These are phyloP conservation scores for Calocybe gangraenosa DNA, from an alignment of 768 basidiomycete genomes.

Conservation along the genomic window DNA sequence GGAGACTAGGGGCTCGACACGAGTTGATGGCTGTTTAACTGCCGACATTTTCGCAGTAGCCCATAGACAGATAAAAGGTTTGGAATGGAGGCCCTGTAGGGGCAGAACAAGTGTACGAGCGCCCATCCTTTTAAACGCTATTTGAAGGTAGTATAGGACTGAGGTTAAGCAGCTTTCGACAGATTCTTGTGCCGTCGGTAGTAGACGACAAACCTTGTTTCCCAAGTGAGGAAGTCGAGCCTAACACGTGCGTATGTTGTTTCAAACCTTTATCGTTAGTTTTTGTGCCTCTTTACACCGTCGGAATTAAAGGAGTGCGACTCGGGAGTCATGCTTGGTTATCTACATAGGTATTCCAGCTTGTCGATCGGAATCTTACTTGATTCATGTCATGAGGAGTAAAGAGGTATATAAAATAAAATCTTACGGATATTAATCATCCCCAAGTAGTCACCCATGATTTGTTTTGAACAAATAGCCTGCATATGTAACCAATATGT, in stretches of 20 bases:
- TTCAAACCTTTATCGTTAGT: too few relatives aligned
- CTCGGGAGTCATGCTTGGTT: not conserved
- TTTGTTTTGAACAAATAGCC: conserved; percentile 35
- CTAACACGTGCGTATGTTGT: too few relatives aligned
- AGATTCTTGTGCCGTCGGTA: too few relatives aligned
- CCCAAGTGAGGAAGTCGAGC: too few relatives aligned
- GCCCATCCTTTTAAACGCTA: too few relatives aligned
- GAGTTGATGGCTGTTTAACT: not conserved
- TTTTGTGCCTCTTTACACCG: not conserved
- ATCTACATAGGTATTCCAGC: not conserved
- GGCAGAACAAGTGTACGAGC: too few relatives aligned
- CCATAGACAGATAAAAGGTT: not conserved
- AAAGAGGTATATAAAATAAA: conserved; percentile 16
- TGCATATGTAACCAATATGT: conserved; percentile 19
- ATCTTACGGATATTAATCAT: conserved; percentile 38
- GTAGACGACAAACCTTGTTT: too few relatives aligned
- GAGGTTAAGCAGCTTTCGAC: too few relatives aligned
- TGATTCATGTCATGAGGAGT: conserved; percentile 11
- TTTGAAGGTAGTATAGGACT: too few relatives aligned
- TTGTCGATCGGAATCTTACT: conserved; percentile 23
- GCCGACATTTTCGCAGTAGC: conserved; percentile 4
- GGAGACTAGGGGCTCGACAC: not conserved
- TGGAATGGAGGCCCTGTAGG: too few relatives aligned
- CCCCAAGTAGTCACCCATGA: conserved; percentile 39
- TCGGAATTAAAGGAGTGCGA: conserved; percentile 2